phyloP scores from a whole-genome alignment of 768 basidiomycete genomes.

The Lyophyllum semitale region DNA sequence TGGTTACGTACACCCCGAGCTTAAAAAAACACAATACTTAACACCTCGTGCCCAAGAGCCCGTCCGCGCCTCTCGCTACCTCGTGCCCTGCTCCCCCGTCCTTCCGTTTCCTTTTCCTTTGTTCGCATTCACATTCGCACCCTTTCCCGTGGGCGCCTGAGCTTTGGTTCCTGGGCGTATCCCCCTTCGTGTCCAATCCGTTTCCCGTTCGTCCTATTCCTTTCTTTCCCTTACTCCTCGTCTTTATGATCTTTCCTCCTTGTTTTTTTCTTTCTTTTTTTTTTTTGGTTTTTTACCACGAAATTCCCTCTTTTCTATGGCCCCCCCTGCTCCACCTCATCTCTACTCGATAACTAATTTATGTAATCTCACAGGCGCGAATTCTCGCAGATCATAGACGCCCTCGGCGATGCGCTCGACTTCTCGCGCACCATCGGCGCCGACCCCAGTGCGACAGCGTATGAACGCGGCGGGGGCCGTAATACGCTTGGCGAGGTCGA shows the following conservation, averaged over 20 bases:
- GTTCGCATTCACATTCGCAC: no score
- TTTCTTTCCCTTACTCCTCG: no score
- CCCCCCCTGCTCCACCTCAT: background rate
- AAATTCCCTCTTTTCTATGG: background rate
- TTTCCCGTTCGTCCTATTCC: no score
- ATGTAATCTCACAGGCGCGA: constrained; percentile 50
- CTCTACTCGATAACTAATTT: background rate
- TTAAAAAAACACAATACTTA: background rate
- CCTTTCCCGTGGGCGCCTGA: no score
- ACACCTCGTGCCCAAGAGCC: background rate
- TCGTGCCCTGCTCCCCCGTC: constrained; percentile 1
- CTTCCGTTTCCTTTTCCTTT: no score
- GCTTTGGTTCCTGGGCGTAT: no score
- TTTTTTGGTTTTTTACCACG: background rate
- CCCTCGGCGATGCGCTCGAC: constrained; percentile 88
- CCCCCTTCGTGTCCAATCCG: no score
- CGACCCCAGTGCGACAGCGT: constrained; percentile 47
- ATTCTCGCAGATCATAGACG: constrained; percentile 84
- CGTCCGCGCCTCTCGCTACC: background rate
- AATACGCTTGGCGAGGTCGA: constrained; percentile 86
- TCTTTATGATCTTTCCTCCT: background rate
- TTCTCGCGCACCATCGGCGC: constrained; percentile 90
- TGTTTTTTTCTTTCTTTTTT: background rate
- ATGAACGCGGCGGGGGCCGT: constrained; percentile 71
- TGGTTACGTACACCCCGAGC: background rate